Conservation (phyloP, 2,329 filamentous ascomycete species). For the Fusarium sp. region DNA sequence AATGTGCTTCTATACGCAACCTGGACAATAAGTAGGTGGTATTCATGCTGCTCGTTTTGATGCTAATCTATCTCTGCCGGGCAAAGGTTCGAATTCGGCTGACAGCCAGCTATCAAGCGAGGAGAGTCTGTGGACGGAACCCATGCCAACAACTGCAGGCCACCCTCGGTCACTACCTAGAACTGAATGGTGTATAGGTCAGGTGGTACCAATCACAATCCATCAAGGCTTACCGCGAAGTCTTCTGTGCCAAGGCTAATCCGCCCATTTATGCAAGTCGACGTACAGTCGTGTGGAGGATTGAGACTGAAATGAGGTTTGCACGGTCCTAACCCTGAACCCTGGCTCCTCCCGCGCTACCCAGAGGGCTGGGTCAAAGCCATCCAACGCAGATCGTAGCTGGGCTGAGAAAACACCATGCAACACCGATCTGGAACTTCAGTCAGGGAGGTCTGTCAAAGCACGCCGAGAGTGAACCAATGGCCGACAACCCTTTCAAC, state of each 20-base stretch:
- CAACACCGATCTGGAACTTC: not conserved
- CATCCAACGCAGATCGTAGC: constrained; percentile 33
- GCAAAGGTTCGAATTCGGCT: not conserved
- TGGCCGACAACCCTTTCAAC: no score
- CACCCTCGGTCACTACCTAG: constrained; percentile 7
- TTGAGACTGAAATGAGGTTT: constrained; percentile 41
- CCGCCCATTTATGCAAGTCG: constrained; percentile 34
- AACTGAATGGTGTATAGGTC: constrained; percentile 7
- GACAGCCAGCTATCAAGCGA: not conserved
- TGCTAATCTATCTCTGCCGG: no score
- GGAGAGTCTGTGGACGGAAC: not conserved
- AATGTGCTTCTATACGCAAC: no score
- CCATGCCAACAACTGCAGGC: constrained; percentile 13
- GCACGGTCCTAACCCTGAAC: constrained; percentile 42
- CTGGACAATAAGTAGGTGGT: no score
- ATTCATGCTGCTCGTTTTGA: no score
- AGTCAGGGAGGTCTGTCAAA: no score
- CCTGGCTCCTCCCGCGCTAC: constrained; percentile 43
- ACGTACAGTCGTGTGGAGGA: constrained; percentile 19
- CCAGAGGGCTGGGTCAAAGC: constrained; percentile 45
- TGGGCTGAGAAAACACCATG: constrained; percentile 1
- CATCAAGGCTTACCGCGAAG: not conserved
- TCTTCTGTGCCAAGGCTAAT: constrained; percentile 9
- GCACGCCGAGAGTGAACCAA: no score
- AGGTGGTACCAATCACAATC: constrained; percentile 30